These are phyloP conservation scores for Geotrichum siamense DNA, from an alignment of 1,139 yeast species.

Conservation along the genomic window DNA sequence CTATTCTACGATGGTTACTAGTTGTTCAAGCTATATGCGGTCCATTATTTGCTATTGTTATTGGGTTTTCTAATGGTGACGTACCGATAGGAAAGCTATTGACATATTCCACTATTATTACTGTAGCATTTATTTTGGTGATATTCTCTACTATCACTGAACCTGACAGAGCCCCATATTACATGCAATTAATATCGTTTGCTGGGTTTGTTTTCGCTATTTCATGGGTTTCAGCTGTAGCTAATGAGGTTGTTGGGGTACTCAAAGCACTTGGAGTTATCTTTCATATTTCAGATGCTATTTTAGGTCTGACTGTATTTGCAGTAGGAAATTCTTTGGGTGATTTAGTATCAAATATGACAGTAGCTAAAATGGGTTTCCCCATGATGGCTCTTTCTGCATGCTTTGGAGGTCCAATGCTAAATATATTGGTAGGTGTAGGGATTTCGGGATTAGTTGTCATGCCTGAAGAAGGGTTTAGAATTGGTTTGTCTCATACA, in stretches of 20 bases:
- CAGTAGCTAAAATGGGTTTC: conserved; percentile 79
- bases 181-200: conserved; percentile 24
- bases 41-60: conserved; percentile 15
- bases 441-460: conserved; percentile 60
- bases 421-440: conserved; percentile 54
- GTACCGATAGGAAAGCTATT: conserved; percentile 2
- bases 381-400: conserved; percentile 93
- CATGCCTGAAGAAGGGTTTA: conserved; percentile 31
- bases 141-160: conserved; percentile 17
- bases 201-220: conserved; percentile 63
- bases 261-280: conserved; percentile 57
- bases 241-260: conserved; percentile 66
- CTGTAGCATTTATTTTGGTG: conserved; percentile 15
- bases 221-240: conserved; percentile 67
- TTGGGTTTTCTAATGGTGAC: conserved; percentile 11
- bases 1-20: conserved; percentile 15
- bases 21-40: conserved; percentile 16
- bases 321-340: conserved; percentile 92
- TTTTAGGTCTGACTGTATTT: conserved; percentile 77
- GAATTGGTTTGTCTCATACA: conserved; percentile 42
- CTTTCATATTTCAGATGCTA: conserved; percentile 64
- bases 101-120: conserved; percentile 5
- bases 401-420: conserved; percentile 87
- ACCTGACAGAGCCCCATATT: conserved; percentile 14
- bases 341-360: conserved; percentile 76